Evolutionary conservation across 2,329 filamentous ascomycete genomes (phyloP), one percentile per base, ranked within the genome.

Genomic region (Aspergillus awamori): DNA sequence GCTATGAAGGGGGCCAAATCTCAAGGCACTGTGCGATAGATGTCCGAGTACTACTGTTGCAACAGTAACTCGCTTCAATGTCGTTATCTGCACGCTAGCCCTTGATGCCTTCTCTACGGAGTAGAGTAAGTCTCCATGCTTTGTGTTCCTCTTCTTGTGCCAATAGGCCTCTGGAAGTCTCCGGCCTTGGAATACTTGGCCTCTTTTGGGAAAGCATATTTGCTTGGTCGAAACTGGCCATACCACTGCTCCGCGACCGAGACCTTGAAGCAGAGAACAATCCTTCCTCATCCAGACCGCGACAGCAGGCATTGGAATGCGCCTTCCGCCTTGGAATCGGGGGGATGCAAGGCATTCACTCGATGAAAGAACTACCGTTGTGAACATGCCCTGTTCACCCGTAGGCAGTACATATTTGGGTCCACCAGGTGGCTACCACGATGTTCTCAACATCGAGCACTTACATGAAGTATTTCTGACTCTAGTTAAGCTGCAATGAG

Each of bases 1-100:
- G 33, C 39, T 56, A 56, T 56, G 53, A 56, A 56, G 53, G 53
- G 43, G 53, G 20, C 11, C 33, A 36, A 13, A 13, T 45, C 8
- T 22, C 26, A 45, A 56, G 39, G 45, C 53, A 56, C 28, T 8
- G 39, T 30, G 26, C 28, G 15, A 51, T 11, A 17, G 28, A 33
- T 33, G n/a, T 15, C 47, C n/a, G n/a, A 20, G 20, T 2, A 8
- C 47, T 28, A 17, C 10, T 6, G 28, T 33, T 49, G 47, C 24
- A 26, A 28, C 11, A 3, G 47, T 8, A 6, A 20, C n/a, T 28
- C 26, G 15, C 8, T 51, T 20, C 26, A 33, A 8, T 20, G 7
- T 15, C 33, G 11, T 36, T 36, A 5, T 36, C 4, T 13, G 10
- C 13, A 36, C 4, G 11, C 5, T 36, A 36, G 10, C 33, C 11